A percentile compares a stretch with the other conserved stretches of the same genome.
Conservation (phyloP, 2,329 filamentous ascomycete genomes). For the Aureobasidium pullulans region DNA sequence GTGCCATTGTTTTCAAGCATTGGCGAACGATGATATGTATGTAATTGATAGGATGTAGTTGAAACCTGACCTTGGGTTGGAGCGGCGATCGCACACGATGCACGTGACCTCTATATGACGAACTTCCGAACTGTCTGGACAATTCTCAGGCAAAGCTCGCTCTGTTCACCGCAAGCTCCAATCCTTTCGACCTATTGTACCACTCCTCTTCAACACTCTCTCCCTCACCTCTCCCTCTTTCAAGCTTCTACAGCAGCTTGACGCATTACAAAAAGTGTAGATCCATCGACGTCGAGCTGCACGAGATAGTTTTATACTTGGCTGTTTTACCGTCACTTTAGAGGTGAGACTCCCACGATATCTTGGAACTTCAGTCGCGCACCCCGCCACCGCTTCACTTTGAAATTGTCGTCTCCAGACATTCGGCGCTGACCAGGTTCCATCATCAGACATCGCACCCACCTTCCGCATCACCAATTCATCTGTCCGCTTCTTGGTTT, state of each 20-base stretch:
- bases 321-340: slow-evolving; percentile 7
- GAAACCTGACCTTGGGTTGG: too few species aligned
- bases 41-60: too few species aligned
- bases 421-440: neutral
- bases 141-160: neutral
- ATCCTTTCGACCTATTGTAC: neutral
- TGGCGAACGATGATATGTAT: too few species aligned
- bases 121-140: neutral
- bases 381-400: neutral
- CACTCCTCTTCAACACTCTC: neutral
- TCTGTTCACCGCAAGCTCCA: slow-evolving; percentile 3
- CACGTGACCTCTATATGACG: neutral
- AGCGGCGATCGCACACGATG: too few species aligned
- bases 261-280: neutral
- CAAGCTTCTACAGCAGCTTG: slow-evolving; percentile 8
- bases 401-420: neutral
- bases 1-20: too few species aligned
- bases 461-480: neutral
- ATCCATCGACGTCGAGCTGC: slow-evolving; percentile 8
- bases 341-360: neutral
- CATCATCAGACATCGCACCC: neutral
- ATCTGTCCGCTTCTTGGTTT: slow-evolving; percentile 7
- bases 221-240: neutral
- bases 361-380: neutral
- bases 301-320: slow-evolving; percentile 11